These are phyloP conservation scores for Neurospora sp. DNA, from an alignment of 495 filamentous ascomycete species.

Conservation along the genomic window DNA sequence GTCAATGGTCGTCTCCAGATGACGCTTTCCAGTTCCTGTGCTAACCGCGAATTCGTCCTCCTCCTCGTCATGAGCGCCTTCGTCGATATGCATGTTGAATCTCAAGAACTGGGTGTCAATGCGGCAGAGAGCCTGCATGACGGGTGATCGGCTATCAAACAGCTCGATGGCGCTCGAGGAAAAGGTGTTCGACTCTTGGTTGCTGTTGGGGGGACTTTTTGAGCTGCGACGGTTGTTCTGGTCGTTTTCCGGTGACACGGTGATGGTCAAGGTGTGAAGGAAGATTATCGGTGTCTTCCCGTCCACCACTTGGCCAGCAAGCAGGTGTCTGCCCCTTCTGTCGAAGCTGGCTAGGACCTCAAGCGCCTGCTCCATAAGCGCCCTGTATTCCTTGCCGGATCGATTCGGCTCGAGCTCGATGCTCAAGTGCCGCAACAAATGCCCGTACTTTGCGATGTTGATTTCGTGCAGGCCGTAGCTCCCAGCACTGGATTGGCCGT, in stretches of 20 bases:
- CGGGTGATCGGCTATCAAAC: constrained; percentile 5
- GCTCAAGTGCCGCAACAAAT: constrained; percentile 27
- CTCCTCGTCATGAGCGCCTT: neutral
- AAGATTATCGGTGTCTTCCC: neutral
- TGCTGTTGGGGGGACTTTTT: neutral
- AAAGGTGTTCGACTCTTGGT: neutral
- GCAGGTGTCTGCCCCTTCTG: neutral
- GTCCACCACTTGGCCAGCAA: neutral
- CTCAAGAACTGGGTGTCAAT: constrained; percentile 17
- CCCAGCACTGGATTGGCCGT: neutral
- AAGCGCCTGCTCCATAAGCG: constrained; percentile 14
- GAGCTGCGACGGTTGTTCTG: neutral
- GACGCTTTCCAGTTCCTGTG: neutral
- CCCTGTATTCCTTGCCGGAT: constrained; percentile 11
- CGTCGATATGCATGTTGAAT: constrained; percentile 15
- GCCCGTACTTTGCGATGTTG: constrained; percentile 24
- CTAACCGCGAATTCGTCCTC: neutral
- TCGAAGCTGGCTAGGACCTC: constrained; percentile 1
- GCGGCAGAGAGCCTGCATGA: constrained; percentile 9
- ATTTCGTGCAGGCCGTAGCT: constrained; percentile 5
- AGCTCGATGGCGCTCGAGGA: constrained; percentile 9
- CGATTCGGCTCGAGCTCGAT: constrained; percentile 29
- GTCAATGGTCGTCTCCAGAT: constrained; percentile 22
- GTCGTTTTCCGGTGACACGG: constrained; percentile 7
- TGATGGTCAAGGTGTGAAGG: constrained; percentile 26